Evolutionary conservation across 2,329 filamentous ascomycete species (phyloP).

Genomic region (Penicillium italicum): DNA sequence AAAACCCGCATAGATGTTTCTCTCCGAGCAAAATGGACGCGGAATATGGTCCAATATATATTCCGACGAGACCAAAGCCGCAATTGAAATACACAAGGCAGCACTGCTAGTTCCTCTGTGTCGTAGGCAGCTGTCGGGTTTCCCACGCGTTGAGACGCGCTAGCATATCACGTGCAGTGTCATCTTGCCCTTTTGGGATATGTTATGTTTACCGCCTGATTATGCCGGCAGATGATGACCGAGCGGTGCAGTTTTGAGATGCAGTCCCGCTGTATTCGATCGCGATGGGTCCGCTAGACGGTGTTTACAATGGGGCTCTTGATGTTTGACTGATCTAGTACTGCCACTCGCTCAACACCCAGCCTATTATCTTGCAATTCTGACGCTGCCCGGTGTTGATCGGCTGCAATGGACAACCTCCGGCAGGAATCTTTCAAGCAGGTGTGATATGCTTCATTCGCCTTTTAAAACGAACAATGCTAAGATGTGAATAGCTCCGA

Average conservation of each 20-base stretch:
- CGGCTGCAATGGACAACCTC: slow-evolving; percentile 33
- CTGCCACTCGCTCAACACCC: neutral
- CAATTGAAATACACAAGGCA: slow-evolving; percentile 2
- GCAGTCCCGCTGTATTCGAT: slow-evolving; percentile 8
- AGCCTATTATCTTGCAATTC: neutral
- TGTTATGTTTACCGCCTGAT: slow-evolving; percentile 20
- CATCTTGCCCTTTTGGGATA: slow-evolving; percentile 15
- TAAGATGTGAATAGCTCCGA: slow-evolving; percentile 48
- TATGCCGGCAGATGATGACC: slow-evolving; percentile 23
- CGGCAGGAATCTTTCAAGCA: slow-evolving; percentile 43
- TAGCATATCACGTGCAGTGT: slow-evolving; percentile 15
- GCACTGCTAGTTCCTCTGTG: neutral
- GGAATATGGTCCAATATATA: neutral
- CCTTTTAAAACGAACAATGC: neutral
- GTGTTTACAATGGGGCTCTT: neutral
- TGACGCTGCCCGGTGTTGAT: neutral
- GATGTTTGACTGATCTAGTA: neutral
- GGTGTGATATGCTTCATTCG: slow-evolving; percentile 24
- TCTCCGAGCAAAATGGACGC: neutral
- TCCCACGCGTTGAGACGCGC: slow-evolving; percentile 8
- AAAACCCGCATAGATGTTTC: slow-evolving; percentile 17
- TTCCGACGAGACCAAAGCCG: neutral
- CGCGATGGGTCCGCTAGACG: neutral
- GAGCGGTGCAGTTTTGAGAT: slow-evolving; percentile 17
- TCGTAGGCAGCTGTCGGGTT: slow-evolving; percentile 1